These are phyloP conservation scores for Quercus aquifolioides DNA, from an alignment of 306 rosid species.

Conservation along the genomic window DNA sequence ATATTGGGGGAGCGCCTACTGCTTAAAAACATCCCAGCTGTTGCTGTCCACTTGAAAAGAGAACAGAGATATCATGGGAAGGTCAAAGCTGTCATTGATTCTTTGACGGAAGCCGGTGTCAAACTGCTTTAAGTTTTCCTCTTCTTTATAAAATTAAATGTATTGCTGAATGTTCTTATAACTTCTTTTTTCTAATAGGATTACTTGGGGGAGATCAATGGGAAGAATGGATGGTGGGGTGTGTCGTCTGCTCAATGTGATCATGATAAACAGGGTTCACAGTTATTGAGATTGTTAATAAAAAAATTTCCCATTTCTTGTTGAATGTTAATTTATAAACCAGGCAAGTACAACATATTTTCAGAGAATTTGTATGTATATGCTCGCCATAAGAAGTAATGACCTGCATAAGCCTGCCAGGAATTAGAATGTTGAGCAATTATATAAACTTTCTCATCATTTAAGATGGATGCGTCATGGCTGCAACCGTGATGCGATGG, in stretches of 20 bases:
- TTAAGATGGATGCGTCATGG: neutral
- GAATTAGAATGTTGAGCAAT: neutral
- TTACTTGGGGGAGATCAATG: neutral
- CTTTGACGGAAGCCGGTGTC: slow-evolving; percentile 67
- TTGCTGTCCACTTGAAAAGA: slow-evolving; percentile 73
- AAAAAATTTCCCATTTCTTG: neutral
- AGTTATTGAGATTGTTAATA: neutral
- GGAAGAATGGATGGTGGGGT: neutral
- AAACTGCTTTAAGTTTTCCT: slow-evolving; percentile 50
- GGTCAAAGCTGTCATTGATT: slow-evolving; percentile 77
- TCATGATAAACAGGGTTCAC: neutral
- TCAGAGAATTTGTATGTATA: neutral
- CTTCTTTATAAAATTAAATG: neutral
- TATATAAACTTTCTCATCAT: neutral
- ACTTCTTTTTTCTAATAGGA: neutral
- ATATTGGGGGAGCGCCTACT: slow-evolving; percentile 75
- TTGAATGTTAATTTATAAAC: neutral
- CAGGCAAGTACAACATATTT: neutral
- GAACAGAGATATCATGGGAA: slow-evolving; percentile 94
- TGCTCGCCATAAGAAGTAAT: neutral
- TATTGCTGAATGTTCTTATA: neutral
- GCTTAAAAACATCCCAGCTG: slow-evolving; percentile 71
- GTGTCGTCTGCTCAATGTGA: neutral
- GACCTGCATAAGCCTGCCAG: neutral
- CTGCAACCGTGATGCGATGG: neutral